phyloP scores from a whole-genome alignment of 2,329 filamentous ascomycete species.

The Aureobasidium pullulans region DNA sequence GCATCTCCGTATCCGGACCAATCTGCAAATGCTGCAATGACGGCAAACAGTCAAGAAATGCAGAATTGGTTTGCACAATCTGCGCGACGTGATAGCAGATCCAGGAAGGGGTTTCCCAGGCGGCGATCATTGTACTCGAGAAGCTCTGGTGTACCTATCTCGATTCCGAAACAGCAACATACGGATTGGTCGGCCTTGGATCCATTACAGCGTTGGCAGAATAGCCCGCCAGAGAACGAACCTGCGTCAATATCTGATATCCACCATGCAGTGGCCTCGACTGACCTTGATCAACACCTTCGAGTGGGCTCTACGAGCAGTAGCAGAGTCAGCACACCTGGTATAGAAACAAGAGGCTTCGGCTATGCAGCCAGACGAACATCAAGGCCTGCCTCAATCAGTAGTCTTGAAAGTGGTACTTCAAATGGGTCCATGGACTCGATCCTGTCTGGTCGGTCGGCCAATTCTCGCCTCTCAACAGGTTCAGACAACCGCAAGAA shows the following conservation, averaged over 20 bases:
- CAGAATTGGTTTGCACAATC: slow-evolving; percentile 7
- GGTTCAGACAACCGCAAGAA: neutral
- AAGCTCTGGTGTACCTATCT: slow-evolving; percentile 6
- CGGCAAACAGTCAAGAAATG: slow-evolving; percentile 9
- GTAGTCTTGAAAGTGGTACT: slow-evolving; percentile 9
- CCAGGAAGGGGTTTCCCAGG: neutral
- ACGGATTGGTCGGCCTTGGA: slow-evolving; percentile 33
- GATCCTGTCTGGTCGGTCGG: slow-evolving; percentile 3
- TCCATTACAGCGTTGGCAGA: slow-evolving; percentile 57
- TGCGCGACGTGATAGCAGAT: slow-evolving; percentile 1
- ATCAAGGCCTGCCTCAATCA: slow-evolving; percentile 6
- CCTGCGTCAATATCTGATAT: slow-evolving; percentile 58
- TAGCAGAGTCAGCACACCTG: slow-evolving; percentile 7
- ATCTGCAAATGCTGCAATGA: slow-evolving; percentile 4
- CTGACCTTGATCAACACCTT: slow-evolving; percentile 21
- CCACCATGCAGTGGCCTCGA: slow-evolving; percentile 48
- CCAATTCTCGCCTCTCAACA: neutral
- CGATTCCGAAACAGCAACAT: neutral
- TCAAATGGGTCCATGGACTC: slow-evolving; percentile 8
- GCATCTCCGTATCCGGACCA: neutral
- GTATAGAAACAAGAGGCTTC: neutral
- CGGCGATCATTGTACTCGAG: slow-evolving; percentile 6
- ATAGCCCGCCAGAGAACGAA: slow-evolving; percentile 63
- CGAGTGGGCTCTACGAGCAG: neutral
- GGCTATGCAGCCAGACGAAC: neutral